phyloP scores from a whole-genome alignment of 345 rosid genomes.

The Sonneratia alba region DNA sequence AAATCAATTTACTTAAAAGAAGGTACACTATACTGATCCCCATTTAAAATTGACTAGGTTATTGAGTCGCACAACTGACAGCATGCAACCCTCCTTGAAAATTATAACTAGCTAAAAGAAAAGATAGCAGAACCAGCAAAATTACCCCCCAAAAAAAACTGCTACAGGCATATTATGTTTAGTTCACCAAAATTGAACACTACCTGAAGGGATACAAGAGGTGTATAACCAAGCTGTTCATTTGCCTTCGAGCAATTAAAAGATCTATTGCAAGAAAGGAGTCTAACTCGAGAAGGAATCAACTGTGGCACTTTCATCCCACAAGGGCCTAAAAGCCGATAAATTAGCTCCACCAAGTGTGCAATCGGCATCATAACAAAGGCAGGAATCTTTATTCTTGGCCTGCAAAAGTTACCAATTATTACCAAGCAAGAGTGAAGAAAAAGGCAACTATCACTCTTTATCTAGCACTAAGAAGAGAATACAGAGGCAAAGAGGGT shows the following conservation, averaged over 20 bases:
- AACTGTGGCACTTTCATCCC: slow-evolving; percentile 90
- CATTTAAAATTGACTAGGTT: not conserved
- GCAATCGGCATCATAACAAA: slow-evolving; percentile 74
- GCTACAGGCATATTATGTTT: slow-evolving; percentile 2
- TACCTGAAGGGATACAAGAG: slow-evolving; percentile 78
- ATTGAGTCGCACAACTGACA: not conserved
- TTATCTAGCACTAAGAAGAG: slow-evolving; percentile 2
- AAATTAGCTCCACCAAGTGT: slow-evolving; percentile 53
- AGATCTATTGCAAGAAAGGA: slow-evolving; percentile 69
- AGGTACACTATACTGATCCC: not conserved
- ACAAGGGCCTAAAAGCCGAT: slow-evolving; percentile 59
- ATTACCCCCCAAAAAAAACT: not conserved
- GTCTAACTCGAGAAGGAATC: slow-evolving; percentile 84
- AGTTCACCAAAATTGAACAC: slow-evolving; percentile 10
- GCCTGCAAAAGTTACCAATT: slow-evolving; percentile 51
- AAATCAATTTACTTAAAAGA: not conserved
- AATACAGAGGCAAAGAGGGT: not conserved
- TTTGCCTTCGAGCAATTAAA: slow-evolving; percentile 74
- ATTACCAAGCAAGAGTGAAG: slow-evolving; percentile 10
- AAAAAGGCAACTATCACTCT: slow-evolving; percentile 6
- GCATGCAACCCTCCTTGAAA: not conserved
- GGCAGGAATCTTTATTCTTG: slow-evolving; percentile 76
- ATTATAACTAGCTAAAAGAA: not conserved
- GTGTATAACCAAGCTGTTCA: slow-evolving; percentile 71
- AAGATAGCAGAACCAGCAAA: not conserved